Percentiles rank a stretch among this genome's conserved stretches.
These are phyloP conservation scores for Stentor roeselii DNA, from an alignment of 73 alveolate genomes.

Conservation along the genomic window DNA sequence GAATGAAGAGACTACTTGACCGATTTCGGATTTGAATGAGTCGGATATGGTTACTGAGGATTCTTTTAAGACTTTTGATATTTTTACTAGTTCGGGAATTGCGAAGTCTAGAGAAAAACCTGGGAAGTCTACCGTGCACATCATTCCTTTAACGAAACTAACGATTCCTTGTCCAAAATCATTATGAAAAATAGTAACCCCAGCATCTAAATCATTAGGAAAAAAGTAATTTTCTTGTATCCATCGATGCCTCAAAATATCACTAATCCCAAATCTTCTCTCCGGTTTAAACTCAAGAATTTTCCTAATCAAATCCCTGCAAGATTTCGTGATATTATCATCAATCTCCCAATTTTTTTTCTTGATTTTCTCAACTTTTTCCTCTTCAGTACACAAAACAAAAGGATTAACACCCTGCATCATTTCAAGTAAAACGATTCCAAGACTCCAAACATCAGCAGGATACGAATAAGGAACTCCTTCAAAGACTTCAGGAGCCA, in stretches of 20 bases:
- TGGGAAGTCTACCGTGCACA: not conserved
- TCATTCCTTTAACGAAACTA: not conserved
- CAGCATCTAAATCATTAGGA: not conserved
- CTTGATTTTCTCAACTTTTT: slow-evolving; percentile 20
- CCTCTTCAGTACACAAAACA: slow-evolving; percentile 36
- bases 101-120: not conserved
- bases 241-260: not conserved
- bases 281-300: not conserved
- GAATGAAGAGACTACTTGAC: too few species aligned
- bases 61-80: too few species aligned
- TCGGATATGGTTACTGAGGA: too few species aligned
- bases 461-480: slow-evolving; percentile 68
- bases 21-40: too few species aligned
- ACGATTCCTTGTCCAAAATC: not conserved
- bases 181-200: not conserved
- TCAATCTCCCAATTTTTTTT: not conserved
- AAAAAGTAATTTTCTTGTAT: not conserved
- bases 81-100: not conserved
- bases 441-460: slow-evolving; percentile 80
- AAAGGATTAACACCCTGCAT: slow-evolving; percentile 81
- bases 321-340: not conserved
- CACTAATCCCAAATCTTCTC: not conserved
- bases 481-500: slow-evolving; percentile 86
- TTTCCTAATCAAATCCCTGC: not conserved
- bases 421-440: slow-evolving; percentile 69